phyloP scores from a whole-genome alignment of 2,329 filamentous ascomycete genomes.

The Plectosphaerella sp. region DNA sequence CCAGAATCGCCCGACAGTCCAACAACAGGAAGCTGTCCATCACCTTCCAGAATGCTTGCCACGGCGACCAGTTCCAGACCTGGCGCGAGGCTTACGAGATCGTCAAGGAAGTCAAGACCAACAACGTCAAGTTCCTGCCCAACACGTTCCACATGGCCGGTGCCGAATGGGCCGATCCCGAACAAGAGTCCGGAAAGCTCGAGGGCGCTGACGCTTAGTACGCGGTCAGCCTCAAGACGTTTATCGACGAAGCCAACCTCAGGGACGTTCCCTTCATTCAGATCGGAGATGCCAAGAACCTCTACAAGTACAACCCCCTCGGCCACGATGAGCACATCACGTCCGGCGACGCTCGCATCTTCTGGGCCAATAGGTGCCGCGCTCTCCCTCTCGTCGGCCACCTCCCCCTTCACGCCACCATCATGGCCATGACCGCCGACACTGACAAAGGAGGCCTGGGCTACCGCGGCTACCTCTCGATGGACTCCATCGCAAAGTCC shows the following conservation, averaged over 20 bases:
- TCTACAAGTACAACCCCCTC: not conserved
- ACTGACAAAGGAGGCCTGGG: not conserved
- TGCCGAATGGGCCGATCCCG: slow-evolving; percentile 6
- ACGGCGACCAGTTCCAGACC: slow-evolving; percentile 6
- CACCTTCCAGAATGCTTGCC: slow-evolving; percentile 16
- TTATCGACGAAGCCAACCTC: not conserved
- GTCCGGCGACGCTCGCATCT: not conserved
- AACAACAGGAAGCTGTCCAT: slow-evolving; percentile 5
- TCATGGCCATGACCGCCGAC: slow-evolving; percentile 20
- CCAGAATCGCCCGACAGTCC: not conserved
- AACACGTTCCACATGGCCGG: slow-evolving; percentile 23
- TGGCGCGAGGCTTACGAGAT: slow-evolving; percentile 12
- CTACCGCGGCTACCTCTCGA: not conserved
- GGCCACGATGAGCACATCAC: not conserved
- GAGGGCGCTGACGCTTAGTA: not conserved
- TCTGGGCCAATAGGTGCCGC: slow-evolving; percentile 13
- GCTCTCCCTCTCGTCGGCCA: slow-evolving; percentile 16
- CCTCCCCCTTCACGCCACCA: slow-evolving; percentile 21
- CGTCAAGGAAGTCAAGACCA: slow-evolving; percentile 1
- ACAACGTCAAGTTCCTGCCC: slow-evolving; percentile 15
- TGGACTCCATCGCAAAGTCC: not conserved
- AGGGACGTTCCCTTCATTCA: slow-evolving; percentile 13
- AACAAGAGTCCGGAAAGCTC: not conserved
- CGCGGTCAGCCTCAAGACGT: not conserved
- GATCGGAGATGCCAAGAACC: slow-evolving; percentile 13